Percentiles rank a stretch among this genome's conserved stretches.
phyloP scores from a whole-genome alignment of 495 filamentous ascomycete species.

The Choiromyces venosus region DNA sequence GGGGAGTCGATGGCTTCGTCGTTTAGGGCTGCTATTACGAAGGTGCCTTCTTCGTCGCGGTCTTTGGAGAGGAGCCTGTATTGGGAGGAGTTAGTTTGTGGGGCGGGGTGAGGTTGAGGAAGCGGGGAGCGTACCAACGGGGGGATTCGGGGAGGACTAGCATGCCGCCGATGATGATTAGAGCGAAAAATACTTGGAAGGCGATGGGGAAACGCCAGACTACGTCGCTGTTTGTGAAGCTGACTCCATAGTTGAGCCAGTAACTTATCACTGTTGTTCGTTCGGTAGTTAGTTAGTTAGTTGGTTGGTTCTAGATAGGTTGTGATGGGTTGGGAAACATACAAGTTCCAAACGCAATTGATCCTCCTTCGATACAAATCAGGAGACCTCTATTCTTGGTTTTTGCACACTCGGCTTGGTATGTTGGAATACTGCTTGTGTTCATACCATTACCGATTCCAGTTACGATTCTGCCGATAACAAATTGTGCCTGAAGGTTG shows the following conservation, averaged over 20 bases:
- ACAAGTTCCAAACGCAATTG: constrained; percentile 67
- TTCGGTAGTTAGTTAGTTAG: too few species aligned
- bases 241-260: constrained; percentile 76
- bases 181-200: constrained; percentile 70
- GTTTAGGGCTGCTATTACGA: constrained; percentile 63
- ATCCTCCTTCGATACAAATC: constrained; percentile 77
- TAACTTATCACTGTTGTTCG: constrained; percentile 59
- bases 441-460: constrained; percentile 76
- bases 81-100: constrained; percentile 6
- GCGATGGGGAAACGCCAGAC: constrained; percentile 78
- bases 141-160: constrained; percentile 69
- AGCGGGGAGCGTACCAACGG: constrained; percentile 51
- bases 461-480: constrained; percentile 67
- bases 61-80: constrained; percentile 57
- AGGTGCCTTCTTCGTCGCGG: constrained; percentile 61
- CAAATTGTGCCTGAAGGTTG: constrained; percentile 56
- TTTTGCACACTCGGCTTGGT: constrained; percentile 61
- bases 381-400: constrained; percentile 72
- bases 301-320: not conserved
- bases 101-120: not conserved
- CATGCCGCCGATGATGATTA: constrained; percentile 62
- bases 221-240: constrained; percentile 59
- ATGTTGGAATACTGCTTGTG: constrained; percentile 71
- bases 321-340: constrained; percentile 6
- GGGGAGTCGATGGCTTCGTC: constrained; percentile 56